Base-by-base conservation (phyloP, 2,329 filamentous ascomycete species). In the Akanthomyces uredinophilus region DNA sequence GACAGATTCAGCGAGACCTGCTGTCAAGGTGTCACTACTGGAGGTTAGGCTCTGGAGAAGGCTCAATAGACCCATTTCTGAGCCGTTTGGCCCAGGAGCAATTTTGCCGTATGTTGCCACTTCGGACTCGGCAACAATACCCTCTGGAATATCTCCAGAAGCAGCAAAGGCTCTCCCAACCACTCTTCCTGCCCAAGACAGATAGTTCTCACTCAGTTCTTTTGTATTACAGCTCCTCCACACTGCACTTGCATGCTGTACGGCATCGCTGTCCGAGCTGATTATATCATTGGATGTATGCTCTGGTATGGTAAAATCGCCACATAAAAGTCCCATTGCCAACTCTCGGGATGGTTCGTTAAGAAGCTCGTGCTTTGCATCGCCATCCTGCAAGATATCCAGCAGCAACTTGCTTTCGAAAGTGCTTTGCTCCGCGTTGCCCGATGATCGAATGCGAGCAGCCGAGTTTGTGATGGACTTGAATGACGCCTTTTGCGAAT, bases 171-270 rank as follows among this genome's bases (percentile, higher is more conserved):
- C 88, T 70, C 92, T 85, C 8, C 96, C 95, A 50, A 98, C 80
- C 2, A 93, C 89, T 65, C 88, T 84, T 3, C 91, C 93, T 50
- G 91, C 90, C 96, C 96, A 99, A 1, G 90, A 78, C 1, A 92
- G 78, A 71, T 95, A 97, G 18, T 86, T 83, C 29, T 83, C 77
- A 61, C 87, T 89, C 18, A 88, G 79, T 1, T 83, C 77, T 43
- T 82, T 78, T n/a, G 83, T 80, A 63, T 84, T 81, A 67, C 92
- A 90, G 47, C 90, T 92, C 70, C 88, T 87, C 87, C 89, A 95
- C 0, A 97, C 81, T 20, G 87, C 83, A 14, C 86, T 78, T 2
- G 87, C 84, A 69, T 88, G 85, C 1, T 76, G 73, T 14, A 84
- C 73, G 13, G 91, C 87, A 49, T 86, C 80, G 18, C 81, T 71